These are phyloP conservation scores for Elsinoe batatas DNA, from an alignment of 2,329 filamentous ascomycete species.

Conservation along the genomic window DNA sequence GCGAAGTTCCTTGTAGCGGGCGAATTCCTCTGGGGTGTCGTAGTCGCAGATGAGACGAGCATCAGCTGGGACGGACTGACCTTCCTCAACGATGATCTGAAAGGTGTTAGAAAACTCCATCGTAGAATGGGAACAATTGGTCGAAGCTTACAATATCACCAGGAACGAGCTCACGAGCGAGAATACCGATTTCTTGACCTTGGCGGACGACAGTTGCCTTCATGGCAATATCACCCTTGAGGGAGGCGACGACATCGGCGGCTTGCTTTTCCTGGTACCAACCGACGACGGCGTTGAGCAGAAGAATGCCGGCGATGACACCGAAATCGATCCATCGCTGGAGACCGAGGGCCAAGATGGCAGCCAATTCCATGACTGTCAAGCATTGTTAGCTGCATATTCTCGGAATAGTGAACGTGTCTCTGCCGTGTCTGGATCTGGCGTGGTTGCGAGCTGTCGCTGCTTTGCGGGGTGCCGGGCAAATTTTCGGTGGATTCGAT, in stretches of 20 bases:
- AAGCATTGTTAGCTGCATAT: slow-evolving; percentile 20
- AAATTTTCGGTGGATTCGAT: slow-evolving; percentile 7
- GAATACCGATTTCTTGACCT: slow-evolving; percentile 57
- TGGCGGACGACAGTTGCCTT: slow-evolving; percentile 59
- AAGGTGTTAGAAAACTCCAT: slow-evolving; percentile 17
- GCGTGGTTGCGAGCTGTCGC: not conserved
- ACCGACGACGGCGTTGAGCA: slow-evolving; percentile 66
- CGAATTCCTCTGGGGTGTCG: slow-evolving; percentile 56
- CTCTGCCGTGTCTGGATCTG: not conserved
- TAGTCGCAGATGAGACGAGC: slow-evolving; percentile 64
- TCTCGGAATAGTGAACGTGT: not conserved
- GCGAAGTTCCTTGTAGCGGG: slow-evolving; percentile 55
- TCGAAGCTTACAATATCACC: slow-evolving; percentile 57
- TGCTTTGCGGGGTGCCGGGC: slow-evolving; percentile 2
- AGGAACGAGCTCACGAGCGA: slow-evolving; percentile 63
- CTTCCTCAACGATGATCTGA: slow-evolving; percentile 61
- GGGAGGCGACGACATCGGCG: slow-evolving; percentile 61
- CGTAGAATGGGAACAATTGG: not conserved
- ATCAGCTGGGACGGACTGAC: slow-evolving; percentile 60
- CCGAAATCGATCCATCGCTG: slow-evolving; percentile 68
- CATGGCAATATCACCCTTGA: slow-evolving; percentile 74
- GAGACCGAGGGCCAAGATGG: slow-evolving; percentile 62
- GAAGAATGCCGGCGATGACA: slow-evolving; percentile 65
- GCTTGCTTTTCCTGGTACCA: slow-evolving; percentile 78
- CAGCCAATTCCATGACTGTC: slow-evolving; percentile 66